phyloP scores from a whole-genome alignment of 495 filamentous ascomycete genomes.

The Evernia prunastri region DNA sequence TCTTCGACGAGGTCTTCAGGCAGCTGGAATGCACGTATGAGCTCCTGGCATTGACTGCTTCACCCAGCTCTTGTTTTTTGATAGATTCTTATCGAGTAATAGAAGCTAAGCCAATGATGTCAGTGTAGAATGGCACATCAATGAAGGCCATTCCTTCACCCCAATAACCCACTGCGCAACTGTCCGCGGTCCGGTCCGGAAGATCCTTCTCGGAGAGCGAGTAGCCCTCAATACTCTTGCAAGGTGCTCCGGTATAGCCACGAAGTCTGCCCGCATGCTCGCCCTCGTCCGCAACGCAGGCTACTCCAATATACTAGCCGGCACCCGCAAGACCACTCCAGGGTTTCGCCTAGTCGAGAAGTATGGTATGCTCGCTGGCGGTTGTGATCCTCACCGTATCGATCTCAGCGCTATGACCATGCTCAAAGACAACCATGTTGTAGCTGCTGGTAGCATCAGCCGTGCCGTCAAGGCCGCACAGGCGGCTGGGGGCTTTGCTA shows the following conservation, averaged over 20 bases:
- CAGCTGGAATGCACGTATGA: constrained; percentile 77
- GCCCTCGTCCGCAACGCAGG: constrained; percentile 52
- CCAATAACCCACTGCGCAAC: constrained; percentile 62
- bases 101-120: constrained; percentile 5
- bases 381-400: constrained; percentile 83
- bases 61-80: background rate
- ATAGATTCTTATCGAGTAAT: background rate
- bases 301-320: constrained; percentile 79
- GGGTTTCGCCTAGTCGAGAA: constrained; percentile 96
- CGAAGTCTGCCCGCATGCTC: constrained; percentile 49
- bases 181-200: constrained; percentile 77
- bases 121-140: constrained; percentile 77
- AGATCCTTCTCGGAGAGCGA: constrained; percentile 83
- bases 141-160: constrained; percentile 63
- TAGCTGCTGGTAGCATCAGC: constrained; percentile 74
- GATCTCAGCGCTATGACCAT: constrained; percentile 93
- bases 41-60: constrained; percentile 5
- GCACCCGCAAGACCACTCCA: constrained; percentile 93
- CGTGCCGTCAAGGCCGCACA: constrained; percentile 78
- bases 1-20: constrained; percentile 88
- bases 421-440: constrained; percentile 98
- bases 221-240: constrained; percentile 90
- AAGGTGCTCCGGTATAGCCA: constrained; percentile 87
- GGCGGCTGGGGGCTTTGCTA: constrained; percentile 73
- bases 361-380: constrained; percentile 92